Evolutionary conservation across 495 filamentous ascomycete genomes (phyloP), one percentile per base, ranked within the genome.

Genomic region (Neurospora sp.): DNA sequence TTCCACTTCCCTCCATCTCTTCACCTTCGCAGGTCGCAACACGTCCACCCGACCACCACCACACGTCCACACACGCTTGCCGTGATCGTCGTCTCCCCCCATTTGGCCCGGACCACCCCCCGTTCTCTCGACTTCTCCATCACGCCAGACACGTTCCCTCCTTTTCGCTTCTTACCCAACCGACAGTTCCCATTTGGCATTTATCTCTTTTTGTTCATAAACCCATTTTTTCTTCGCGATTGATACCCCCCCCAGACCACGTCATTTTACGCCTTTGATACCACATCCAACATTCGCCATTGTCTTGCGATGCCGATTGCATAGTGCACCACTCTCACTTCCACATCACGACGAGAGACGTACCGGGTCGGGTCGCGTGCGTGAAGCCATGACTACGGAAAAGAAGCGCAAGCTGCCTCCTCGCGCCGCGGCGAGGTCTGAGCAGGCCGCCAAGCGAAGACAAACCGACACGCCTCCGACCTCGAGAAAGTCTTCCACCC

Each of bases 321-420:
- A 35, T 68, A 39, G 31, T 20, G 42, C 44, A 22, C 79, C 73
- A 77, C 75, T 71, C 72, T 42, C 71, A 38, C 45, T 22, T 72
- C 41, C 59, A 45, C 37, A 31, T 39, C 61, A 70, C 74, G 69
- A 71, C 38, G 74, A 74, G 45, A 74, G 38, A 72, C 74, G 74
- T 75, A 70, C 69, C 75, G 75, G 71, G 68, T 72, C 72, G 76
- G 69, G 42, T n/a, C 41, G 42, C 42, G 27, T 40, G 44, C 53
- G 53, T 65, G 53, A 35, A 65, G 27, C 27, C 74, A 69, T 53
- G 45, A 42, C 73, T 48, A 88, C 88, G 85, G 86, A 87, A 83
- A 85, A 81, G 79, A 88, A 88, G 82, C 82, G 87, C 76, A 88
- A 88, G 81, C 78, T 88, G 59, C 86, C 87, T 16, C 83, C 86